Evolutionary conservation across 139 green algal species (phyloP), one percentile per base, ranked within the genome.

Genomic region (Nannochloris sp.): DNA sequence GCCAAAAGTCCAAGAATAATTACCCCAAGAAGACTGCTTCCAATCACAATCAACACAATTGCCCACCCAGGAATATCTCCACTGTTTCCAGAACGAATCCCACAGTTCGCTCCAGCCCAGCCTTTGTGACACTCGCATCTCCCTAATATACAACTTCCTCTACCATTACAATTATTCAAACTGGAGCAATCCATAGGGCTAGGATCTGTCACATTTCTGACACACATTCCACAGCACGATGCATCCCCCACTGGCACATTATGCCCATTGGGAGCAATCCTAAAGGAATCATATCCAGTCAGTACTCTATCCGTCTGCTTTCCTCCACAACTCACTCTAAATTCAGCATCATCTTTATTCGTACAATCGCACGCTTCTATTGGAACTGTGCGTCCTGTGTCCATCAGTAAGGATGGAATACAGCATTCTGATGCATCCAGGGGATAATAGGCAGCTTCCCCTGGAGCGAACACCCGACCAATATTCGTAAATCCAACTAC

Each of bases 171-270:
- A 49, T 65, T 62, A 56, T 74, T 68, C 0, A 89, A 78, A 56
- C 84, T 78, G 3, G 55, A 66, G 58, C 84, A 89, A 50, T 72
- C 46, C n/a, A 70, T 62, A 58, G 77, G 65, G 29, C 73, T 71
- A 1, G 79, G 59, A 49, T 67, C 65, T 20, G 50, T n/a, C 23
- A 57, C 50, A 44, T 65, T 62, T 0, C 66, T 73, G 10, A 92
- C 49, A 72, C 84, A 92, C 10, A 79, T 55, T 53, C 73, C 73
- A 78, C 85, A 92, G 74, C 85, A 92, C 60, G 80, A 50, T 0
- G 80, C 70, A 2, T 84, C 83, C 1, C 69, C 80, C 9, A 89
- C 71, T 1, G 85, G 85, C 6, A 91, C 82, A 13, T 76, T 71
- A 14, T 84, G 71, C 4, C 62, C 73, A 48, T 68, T 58, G 9